Evolutionary conservation across 2,329 filamentous ascomycete species (phyloP), one percentile per base, ranked within the genome.

Genomic region (Juglanconis oblonga): DNA sequence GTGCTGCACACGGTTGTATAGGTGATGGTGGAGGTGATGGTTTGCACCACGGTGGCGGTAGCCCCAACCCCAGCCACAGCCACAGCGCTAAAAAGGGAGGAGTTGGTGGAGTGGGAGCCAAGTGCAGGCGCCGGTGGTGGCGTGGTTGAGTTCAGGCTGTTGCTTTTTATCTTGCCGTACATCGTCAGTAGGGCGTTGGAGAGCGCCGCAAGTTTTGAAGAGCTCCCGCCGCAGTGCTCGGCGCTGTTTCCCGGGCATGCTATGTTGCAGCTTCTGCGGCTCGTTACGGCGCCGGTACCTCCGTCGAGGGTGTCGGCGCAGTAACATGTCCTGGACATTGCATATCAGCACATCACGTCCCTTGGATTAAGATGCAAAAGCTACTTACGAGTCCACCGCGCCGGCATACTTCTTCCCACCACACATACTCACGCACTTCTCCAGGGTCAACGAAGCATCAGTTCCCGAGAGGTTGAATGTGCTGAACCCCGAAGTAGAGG

Each of bases 401-500:
- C 62, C 62, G 3, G 57, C 59, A 14, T 59, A 64, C 42, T 17
- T 50, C 13, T 47, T 59, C 2, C 29, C 45, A 11, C 36, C 33
- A 31, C 62, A 64, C 5, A 59, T 24, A 9, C 52, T 14, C 14
- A 56, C 47, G 35, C 62, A 64, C 31, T 51, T 48, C 56, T 59
- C 62, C 11, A 58, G 56, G n/a, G 62, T 64, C 62, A 64, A 56
- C 10, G 14, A 31, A 14, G 40, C 36, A 45, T 55, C 55, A 31
- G 47, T 55, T 1, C 55, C 55, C 6, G 56, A 49, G 38, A 57
- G 70, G 63, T 70, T 71, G 57, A 74, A 75, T 64, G 83, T 80
- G 71, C 79, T 80, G 67, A 77, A 79, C 65, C 83, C 80, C 66
- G 74, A 72, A 71, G 71, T 42, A 69, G 71, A 62, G 67, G 64